Conservation (phyloP, 805 yeast genomes). For the Tetrapisispora taiwanensis region DNA sequence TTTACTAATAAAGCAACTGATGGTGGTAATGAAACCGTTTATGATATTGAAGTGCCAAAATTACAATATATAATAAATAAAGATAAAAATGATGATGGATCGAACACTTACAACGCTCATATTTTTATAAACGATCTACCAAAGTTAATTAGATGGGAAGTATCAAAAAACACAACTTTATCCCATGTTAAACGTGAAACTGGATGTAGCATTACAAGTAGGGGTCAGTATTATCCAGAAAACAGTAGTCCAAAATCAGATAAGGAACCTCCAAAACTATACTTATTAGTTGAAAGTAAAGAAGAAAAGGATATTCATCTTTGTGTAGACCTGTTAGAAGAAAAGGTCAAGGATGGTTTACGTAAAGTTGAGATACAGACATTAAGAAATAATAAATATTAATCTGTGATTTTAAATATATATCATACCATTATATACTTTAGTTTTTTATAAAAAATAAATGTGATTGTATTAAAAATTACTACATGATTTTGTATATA, state of each 20-base stretch:
- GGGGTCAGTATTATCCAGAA: conserved; percentile 65
- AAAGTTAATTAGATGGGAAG: conserved; percentile 67
- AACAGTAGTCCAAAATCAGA: conserved; percentile 44
- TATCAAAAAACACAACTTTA: conserved; percentile 56
- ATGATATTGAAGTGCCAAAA: conserved; percentile 24
- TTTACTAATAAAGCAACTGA: conserved; percentile 1
- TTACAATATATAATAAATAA: conserved; percentile 44
- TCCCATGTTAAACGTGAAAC: conserved; percentile 59
- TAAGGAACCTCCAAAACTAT: conserved; percentile 62
- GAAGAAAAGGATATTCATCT: conserved; percentile 46
- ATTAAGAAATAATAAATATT: conserved; percentile 40
- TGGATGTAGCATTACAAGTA: conserved; percentile 66
- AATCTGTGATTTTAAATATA: neutral
- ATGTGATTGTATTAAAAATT: neutral
- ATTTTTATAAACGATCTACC: conserved; percentile 80
- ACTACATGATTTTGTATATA: neutral
- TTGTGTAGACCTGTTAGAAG: conserved; percentile 50
- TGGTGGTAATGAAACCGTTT: neutral
- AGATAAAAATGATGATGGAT: conserved; percentile 47
- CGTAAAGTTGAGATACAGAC: conserved; percentile 39
- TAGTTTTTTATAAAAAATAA: too few species aligned
- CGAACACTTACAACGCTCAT: conserved; percentile 49
- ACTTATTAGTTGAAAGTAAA: conserved; percentile 67
- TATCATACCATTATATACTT: neutral
- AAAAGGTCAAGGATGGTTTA: conserved; percentile 46